Evolutionary conservation across 2,329 filamentous ascomycete genomes (phyloP), one percentile per base, ranked within the genome.

Genomic region (Geosmithia flava): DNA sequence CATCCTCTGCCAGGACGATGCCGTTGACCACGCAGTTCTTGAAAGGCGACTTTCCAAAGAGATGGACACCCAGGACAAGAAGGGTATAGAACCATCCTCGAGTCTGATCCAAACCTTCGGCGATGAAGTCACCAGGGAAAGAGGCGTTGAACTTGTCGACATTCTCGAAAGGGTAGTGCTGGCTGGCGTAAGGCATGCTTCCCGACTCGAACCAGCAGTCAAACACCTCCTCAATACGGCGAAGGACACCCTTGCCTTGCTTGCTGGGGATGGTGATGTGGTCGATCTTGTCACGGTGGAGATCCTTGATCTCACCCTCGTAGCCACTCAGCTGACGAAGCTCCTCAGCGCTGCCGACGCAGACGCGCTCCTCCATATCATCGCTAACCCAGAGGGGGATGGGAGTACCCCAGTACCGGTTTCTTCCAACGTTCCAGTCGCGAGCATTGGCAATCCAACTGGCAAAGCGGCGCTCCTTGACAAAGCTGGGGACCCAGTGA

Each of bases 191-290:
- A 2, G 90, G 90, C 90, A 96, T 96, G 61, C 85, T 90, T 51
- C 90, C 90, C 42, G 89, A 95, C 66, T 96, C 90, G 53, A 95
- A 95, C 89, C 90, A 96, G 62, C 90, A 96, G 67, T 96, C 90
- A 57, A 96, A 95, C 4, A 96, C 87, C 62, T 95, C 89, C 47
- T 88, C 83, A 10, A 93, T 76, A 55, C 90, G 82, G 57, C 76
- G 82, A 52, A 96, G 70, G n/a, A 76, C 73, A 19, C 89, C 90
- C 60, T 91, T 95, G 55, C 90, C 90, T 67, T 83, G 76, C 65
- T 87, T 85, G 62, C 87, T 94, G 1, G 90, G 90, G 53, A 97
- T 96, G 43, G 89, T 95, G 63, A 97, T 95, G 56, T 88, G 74
- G 59, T 97, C 91, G 53, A 97, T 84, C 65, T 91, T 91, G 65